These are phyloP conservation scores for Ocimum tenuiflorum DNA, from an alignment of 257 asterid species.

Conservation along the genomic window DNA sequence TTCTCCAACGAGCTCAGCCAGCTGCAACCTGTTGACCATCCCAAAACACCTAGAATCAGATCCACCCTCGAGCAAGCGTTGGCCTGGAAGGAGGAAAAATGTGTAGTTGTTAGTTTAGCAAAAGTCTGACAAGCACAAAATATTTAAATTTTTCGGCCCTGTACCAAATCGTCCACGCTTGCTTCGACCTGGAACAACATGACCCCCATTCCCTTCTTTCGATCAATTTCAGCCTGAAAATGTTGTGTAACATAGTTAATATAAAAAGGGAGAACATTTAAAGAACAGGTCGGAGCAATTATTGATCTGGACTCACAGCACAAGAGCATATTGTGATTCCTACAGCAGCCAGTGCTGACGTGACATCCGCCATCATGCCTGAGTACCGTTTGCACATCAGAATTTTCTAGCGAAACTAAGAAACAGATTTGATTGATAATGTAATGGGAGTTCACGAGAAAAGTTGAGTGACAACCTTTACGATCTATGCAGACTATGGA, in stretches of 20 bases:
- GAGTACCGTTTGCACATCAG: slow-evolving; percentile 10
- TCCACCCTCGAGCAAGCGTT: slow-evolving; percentile 64
- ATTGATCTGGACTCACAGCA: slow-evolving; percentile 51
- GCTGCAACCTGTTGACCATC: slow-evolving; percentile 95
- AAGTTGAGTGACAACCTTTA: slow-evolving; percentile 38
- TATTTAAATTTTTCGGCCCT: slow-evolving; percentile 1
- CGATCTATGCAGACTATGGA: slow-evolving; percentile 73
- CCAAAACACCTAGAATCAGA: slow-evolving; percentile 70
- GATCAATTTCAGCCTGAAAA: slow-evolving; percentile 75
- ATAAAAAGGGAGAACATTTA: neutral
- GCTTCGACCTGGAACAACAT: slow-evolving; percentile 78
- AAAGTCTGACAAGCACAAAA: neutral
- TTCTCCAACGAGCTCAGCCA: slow-evolving; percentile 52
- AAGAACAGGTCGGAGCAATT: neutral
- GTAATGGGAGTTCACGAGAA: neutral
- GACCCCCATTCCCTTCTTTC: slow-evolving; percentile 66
- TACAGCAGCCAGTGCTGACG: slow-evolving; percentile 67
- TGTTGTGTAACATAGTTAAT: neutral
- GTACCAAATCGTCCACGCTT: slow-evolving; percentile 67
- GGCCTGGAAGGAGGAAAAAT: slow-evolving; percentile 31
- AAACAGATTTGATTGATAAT: neutral
- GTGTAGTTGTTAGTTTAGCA: neutral
- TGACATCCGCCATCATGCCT: slow-evolving; percentile 92
- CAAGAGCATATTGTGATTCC: slow-evolving; percentile 76
- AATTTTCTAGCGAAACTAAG: neutral